Conservation (phyloP, 176 grass and related monocot species). For the Elaeis guineensis region DNA sequence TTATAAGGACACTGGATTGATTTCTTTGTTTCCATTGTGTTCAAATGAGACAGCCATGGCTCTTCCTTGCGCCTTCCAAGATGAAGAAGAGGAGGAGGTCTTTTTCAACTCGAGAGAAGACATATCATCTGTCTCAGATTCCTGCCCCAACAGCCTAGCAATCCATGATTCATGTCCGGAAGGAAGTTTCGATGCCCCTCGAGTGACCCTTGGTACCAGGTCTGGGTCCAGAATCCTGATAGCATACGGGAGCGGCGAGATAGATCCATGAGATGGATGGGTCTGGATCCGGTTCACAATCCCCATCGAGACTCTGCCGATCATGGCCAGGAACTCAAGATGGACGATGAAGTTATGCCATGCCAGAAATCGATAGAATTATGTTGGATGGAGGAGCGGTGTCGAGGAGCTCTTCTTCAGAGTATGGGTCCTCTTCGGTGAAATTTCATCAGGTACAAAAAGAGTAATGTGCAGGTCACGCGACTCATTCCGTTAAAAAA, state of each 20-base stretch:
- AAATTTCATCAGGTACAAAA: slow-evolving; percentile 25
- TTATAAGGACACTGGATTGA: neutral
- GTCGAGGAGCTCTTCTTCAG: slow-evolving; percentile 5
- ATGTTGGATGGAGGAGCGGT: neutral
- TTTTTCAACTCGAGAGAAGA: slow-evolving; percentile 83
- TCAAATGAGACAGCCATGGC: slow-evolving; percentile 28
- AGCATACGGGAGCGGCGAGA: slow-evolving; percentile 50
- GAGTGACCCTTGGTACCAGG: slow-evolving; percentile 19
- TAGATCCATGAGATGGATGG: slow-evolving; percentile 40
- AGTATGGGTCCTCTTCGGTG: slow-evolving; percentile 14
- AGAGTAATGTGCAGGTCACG: too few species aligned
- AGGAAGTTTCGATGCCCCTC: neutral
- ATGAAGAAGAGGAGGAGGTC: slow-evolving; percentile 29
- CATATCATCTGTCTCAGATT: slow-evolving; percentile 38
- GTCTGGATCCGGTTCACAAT: slow-evolving; percentile 19
- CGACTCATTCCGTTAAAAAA: too few species aligned
- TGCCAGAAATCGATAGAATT: slow-evolving; percentile 3
- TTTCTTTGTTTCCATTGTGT: neutral
- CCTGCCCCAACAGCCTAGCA: slow-evolving; percentile 30
- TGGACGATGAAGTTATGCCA: slow-evolving; percentile 2
- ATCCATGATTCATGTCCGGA: slow-evolving; percentile 4
- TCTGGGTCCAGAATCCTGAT: slow-evolving; percentile 45
- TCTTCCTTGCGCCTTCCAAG: slow-evolving; percentile 1
- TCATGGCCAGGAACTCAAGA: slow-evolving; percentile 3
- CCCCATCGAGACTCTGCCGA: neutral